Percentiles rank a stretch among this genome's conserved stretches.
Evolutionary conservation across 2,329 filamentous ascomycete genomes (phyloP).

Genomic region (Magnaporthales sp.): DNA sequence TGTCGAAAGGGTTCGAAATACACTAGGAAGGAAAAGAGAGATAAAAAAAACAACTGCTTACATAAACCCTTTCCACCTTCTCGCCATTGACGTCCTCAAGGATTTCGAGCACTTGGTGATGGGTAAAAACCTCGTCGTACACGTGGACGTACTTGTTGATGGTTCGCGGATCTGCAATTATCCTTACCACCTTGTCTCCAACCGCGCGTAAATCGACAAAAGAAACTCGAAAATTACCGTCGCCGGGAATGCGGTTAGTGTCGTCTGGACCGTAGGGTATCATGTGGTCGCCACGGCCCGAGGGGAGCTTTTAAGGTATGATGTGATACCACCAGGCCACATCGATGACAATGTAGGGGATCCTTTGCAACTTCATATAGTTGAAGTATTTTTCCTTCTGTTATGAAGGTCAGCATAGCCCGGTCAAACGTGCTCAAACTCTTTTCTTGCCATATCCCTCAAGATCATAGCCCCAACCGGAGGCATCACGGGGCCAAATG

Average conservation of each 20-base stretch:
- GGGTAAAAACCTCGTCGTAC: slow-evolving; percentile 34
- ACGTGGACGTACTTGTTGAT: slow-evolving; percentile 42
- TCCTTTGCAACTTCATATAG: slow-evolving; percentile 33
- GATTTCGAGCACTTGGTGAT: slow-evolving; percentile 35
- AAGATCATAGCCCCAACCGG: slow-evolving; percentile 9
- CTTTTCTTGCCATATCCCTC: slow-evolving; percentile 4
- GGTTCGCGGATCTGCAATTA: slow-evolving; percentile 42
- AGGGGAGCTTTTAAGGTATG: slow-evolving; percentile 18
- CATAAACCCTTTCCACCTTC: slow-evolving; percentile 28
- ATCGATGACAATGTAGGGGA: slow-evolving; percentile 49
- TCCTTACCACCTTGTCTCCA: slow-evolving; percentile 38
- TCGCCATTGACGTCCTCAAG: slow-evolving; percentile 41
- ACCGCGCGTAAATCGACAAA: slow-evolving; percentile 44
- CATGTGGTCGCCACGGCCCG: slow-evolving; percentile 30
- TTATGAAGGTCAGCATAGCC: not conserved
- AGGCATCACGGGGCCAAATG: slow-evolving; percentile 8
- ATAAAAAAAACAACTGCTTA: slow-evolving; percentile 12
- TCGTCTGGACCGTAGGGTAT: slow-evolving; percentile 24
- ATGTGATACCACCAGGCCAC: slow-evolving; percentile 51
- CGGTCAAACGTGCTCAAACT: not conserved
- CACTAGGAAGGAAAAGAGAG: not conserved
- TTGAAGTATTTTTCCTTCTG: slow-evolving; percentile 42
- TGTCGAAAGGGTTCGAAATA: no score
- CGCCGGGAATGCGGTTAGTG: slow-evolving; percentile 29
- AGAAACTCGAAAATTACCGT: slow-evolving; percentile 32